A percentile compares a stretch with the other conserved stretches of the same genome.
Conservation (phyloP, 768 basidiomycete genomes). For the Exidia glandulosa region DNA sequence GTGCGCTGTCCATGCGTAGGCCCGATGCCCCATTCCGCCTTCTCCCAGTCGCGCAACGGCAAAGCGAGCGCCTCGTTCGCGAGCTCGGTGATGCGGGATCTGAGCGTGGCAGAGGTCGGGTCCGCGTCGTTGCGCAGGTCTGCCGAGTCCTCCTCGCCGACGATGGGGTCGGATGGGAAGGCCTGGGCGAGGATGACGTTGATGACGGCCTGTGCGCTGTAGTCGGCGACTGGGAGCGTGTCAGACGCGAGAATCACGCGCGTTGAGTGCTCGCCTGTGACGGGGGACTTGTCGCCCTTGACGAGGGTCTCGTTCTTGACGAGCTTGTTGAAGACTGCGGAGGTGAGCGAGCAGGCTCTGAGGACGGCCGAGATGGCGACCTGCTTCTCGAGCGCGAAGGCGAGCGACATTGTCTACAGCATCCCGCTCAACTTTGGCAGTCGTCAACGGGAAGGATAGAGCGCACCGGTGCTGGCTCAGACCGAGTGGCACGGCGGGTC, state of each 20-base stretch:
- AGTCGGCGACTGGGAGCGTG: slow-evolving; percentile 66
- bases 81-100: slow-evolving; percentile 63
- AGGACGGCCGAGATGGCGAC: slow-evolving; percentile 82
- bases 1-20: slow-evolving; percentile 38
- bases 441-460: too few relatives aligned
- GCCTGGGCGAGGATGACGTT: slow-evolving; percentile 62
- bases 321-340: slow-evolving; percentile 75
- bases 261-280: slow-evolving; percentile 48
- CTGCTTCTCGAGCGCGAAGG: slow-evolving; percentile 58
- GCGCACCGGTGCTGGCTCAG: too few relatives aligned
- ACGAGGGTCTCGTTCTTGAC: slow-evolving; percentile 77
- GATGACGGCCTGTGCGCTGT: slow-evolving; percentile 86
- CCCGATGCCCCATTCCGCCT: slow-evolving; percentile 61
- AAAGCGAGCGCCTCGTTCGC: slow-evolving; percentile 67
- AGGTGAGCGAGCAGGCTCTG: slow-evolving; percentile 73
- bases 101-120: slow-evolving; percentile 32
- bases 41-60: slow-evolving; percentile 45
- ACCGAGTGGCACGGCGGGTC: too few relatives aligned
- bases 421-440: too few relatives aligned
- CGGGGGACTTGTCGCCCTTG: slow-evolving; percentile 87
- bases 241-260: not conserved
- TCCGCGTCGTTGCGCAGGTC: slow-evolving; percentile 41
- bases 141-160: slow-evolving; percentile 89
- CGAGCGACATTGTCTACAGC: slow-evolving; percentile 47
- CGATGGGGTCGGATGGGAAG: slow-evolving; percentile 80